phyloP scores from a whole-genome alignment of 2,329 filamentous ascomycete genomes.

The Shiraia bambusicola region DNA sequence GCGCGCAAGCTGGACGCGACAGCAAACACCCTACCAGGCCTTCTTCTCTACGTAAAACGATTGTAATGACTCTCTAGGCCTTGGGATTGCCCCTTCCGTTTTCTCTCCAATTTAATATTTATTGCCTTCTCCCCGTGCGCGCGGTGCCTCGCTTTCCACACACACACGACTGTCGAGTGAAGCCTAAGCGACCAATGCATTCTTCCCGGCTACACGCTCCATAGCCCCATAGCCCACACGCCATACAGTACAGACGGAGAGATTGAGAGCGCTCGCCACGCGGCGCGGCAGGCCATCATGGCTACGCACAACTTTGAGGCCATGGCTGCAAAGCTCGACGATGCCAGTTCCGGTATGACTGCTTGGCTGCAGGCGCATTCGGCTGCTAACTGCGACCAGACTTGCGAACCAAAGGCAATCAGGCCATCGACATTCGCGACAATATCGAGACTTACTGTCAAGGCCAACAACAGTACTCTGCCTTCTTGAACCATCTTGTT shows the following conservation, averaged over 20 bases:
- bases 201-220: conserved; percentile 14
- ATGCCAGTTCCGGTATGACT: conserved; percentile 42
- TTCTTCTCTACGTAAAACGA: conserved; percentile 31
- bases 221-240: conserved; percentile 13
- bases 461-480: conserved; percentile 70
- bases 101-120: conserved; percentile 22
- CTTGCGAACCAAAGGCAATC: conserved; percentile 75
- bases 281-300: conserved; percentile 34
- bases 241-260: conserved; percentile 5
- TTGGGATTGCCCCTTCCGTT: conserved; percentile 24
- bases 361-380: not conserved
- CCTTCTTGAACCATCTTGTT: conserved; percentile 84
- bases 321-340: conserved; percentile 51
- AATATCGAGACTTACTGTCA: conserved; percentile 85
- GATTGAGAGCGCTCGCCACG: conserved; percentile 8
- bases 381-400: conserved; percentile 57
- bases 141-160: conserved; percentile 7
- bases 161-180: conserved; percentile 19
- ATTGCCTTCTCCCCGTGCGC: conserved; percentile 8
- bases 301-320: conserved; percentile 48
- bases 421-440: conserved; percentile 85
- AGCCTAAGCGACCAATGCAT: conserved; percentile 30
- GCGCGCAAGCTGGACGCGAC: conserved; percentile 33
- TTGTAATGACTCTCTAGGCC: conserved; percentile 31
- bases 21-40: conserved; percentile 23